Conservation (phyloP, 2,329 filamentous ascomycete species). For the Didymella exigua region DNA sequence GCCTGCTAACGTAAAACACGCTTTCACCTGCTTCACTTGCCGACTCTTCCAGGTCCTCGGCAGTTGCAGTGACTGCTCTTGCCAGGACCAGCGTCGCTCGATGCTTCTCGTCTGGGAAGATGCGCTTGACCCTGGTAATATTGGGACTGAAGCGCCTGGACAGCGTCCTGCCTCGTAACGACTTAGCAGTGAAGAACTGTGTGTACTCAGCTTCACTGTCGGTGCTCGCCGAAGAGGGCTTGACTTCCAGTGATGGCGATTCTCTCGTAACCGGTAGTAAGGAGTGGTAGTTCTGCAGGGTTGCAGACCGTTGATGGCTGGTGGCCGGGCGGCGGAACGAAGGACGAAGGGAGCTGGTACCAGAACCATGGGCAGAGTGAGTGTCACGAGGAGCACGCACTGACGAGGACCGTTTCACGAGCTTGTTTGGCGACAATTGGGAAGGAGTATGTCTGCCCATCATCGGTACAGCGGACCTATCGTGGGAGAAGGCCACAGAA, state of each 20-base stretch:
- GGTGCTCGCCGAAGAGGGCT: slow-evolving; percentile 21
- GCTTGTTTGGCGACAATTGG: slow-evolving; percentile 69
- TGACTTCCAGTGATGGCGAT: slow-evolving; percentile 28
- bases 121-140: slow-evolving; percentile 49
- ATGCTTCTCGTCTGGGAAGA: slow-evolving; percentile 52
- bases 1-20: slow-evolving; percentile 47
- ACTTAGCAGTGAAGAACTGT: slow-evolving; percentile 47
- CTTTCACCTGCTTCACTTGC: slow-evolving; percentile 48
- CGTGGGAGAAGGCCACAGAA: slow-evolving; percentile 53
- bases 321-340: slow-evolving; percentile 75
- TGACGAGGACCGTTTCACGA: slow-evolving; percentile 74
- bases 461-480: slow-evolving; percentile 68
- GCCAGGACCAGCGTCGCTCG: slow-evolving; percentile 58
- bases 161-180: slow-evolving; percentile 43
- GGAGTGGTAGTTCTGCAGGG: slow-evolving; percentile 62
- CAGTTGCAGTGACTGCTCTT: slow-evolving; percentile 42
- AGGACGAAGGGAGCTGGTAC: slow-evolving; percentile 66
- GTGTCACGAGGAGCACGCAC: slow-evolving; percentile 53
- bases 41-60: slow-evolving; percentile 46
- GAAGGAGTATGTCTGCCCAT: slow-evolving; percentile 51
- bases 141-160: slow-evolving; percentile 51
- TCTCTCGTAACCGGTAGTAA: slow-evolving; percentile 38
- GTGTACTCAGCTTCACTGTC: slow-evolving; percentile 43
- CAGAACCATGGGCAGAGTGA: slow-evolving; percentile 57
- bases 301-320: slow-evolving; percentile 77